Base-by-base conservation (phyloP, 768 basidiomycete genomes). In the Kwoniella sp. region DNA sequence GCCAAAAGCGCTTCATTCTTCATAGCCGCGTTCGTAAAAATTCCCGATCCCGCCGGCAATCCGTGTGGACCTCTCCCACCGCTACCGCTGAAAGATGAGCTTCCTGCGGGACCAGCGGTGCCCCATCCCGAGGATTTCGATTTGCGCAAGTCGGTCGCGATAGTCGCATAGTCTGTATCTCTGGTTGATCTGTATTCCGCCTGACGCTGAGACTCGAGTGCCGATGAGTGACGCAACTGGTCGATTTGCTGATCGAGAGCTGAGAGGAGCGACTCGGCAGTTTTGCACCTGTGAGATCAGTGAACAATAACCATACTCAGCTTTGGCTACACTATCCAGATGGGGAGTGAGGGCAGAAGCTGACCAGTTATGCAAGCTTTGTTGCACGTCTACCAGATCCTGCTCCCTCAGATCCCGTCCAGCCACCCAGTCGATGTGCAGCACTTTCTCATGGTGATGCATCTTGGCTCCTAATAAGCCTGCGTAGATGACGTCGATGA, bases 401-500 rank as follows among this genome's bases (percentile, higher is more conserved):
- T 58, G 61, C 1, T 58, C 63, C 26, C 63, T 11, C 12, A 98
- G 83, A 81, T 99, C 95, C 60, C 95, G 82, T 0, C 95, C 95
- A 84, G 93, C 88, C 0, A 90, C 91, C 75, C 92, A 93, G 81
- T 95, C 91, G 37, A 98, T 88, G 80, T 95, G 91, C 63, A 98
- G 84, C 70, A 92, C 89, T 69, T 88, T 87, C 72, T 91, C 86
- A 78, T 91, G 91, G 82, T 97, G 95, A 81, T 97, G 93, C 55
- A 99, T 88, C 76, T 91, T 93, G 11, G 93, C 95, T 55, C 87
- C 87, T 38, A 99, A 84, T 41, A 96, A 83, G 78, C 92, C 90
- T 45, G 91, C 87, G 82, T 97, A 98, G 80, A 97, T 93, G 12
- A 90, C 90, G 74, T 97, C 93, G 79, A 99, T 98, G 77, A 98